Percentiles rank a stretch among this genome's conserved stretches.
Conservation (phyloP, 164 flowering plant species). For the Liriodendron chinense region DNA sequence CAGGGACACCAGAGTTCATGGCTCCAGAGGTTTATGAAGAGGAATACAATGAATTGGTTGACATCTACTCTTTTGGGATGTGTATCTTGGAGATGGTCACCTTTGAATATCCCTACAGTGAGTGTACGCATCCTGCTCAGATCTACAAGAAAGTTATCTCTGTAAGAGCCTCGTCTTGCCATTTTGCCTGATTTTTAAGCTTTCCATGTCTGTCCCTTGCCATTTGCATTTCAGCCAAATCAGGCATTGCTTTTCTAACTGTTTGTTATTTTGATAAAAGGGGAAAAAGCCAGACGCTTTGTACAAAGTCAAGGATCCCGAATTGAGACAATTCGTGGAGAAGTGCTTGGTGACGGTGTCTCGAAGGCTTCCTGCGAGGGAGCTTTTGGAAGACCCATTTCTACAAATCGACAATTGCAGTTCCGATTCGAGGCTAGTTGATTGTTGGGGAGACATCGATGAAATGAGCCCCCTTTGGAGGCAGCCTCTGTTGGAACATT, state of each 20-base stretch:
- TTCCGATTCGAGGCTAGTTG: conserved; percentile 35
- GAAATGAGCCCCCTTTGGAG: conserved; percentile 34
- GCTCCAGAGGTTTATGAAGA: conserved; percentile 97
- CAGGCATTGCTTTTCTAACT: not conserved
- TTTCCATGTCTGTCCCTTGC: too few species aligned
- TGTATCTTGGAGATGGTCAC: conserved; percentile 96
- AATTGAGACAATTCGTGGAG: conserved; percentile 77
- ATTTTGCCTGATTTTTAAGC: not conserved
- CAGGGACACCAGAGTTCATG: conserved; percentile 99
- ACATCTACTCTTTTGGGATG: conserved; percentile 96
- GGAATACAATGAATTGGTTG: conserved; percentile 92
- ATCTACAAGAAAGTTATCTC: conserved; percentile 95
- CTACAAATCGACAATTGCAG: conserved; percentile 63
- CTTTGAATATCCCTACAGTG: conserved; percentile 94
- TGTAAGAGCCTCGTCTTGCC: conserved; percentile 41
- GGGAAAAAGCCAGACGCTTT: conserved; percentile 86
- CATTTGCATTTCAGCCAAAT: not conserved
- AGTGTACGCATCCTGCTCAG: conserved; percentile 91
- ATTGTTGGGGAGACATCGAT: conserved; percentile 30
- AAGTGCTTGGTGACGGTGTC: conserved; percentile 83
- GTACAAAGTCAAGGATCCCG: conserved; percentile 76
- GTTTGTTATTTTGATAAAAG: conserved; percentile 28
- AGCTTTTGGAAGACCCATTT: conserved; percentile 87
- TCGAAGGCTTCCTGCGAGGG: conserved; percentile 67
- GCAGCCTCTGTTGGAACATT: conserved; percentile 30